Base-by-base conservation (phyloP, 169 alveolate genomes). In the Eimeria sp. region DNA sequence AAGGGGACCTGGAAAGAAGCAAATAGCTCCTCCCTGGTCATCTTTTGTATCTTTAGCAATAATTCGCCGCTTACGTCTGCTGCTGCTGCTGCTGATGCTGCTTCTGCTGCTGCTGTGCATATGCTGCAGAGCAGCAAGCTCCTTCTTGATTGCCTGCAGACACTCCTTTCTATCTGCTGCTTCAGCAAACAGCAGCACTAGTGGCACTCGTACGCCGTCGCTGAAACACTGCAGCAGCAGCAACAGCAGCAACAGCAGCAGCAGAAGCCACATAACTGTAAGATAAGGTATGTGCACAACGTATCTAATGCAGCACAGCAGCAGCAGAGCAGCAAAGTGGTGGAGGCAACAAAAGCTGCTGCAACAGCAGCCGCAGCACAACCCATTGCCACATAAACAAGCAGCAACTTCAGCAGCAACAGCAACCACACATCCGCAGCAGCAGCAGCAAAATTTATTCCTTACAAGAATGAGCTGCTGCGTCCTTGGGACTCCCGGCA, bases 41-140 rank as follows among this genome's bases (percentile, higher is more conserved):
- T 40, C 49, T 40, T 16, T 34, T 72, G 83, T 72, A 4, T 72
- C 83, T n/a, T 40, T 72, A 9, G 49, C 83, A 20, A 72, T 18
- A 20, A 72, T 43, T 22, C 83, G 45, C 18, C 83, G 22, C n/a
- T 11, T 2, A n/a, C 54, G 49, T 11, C 54, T 11, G 9, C 83
- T 72, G 83, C 83, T 72, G 49, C 47, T 72, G 83, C 83, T 72
- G 83, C 83, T 72, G 83, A 3, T 72, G 83, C 83, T 72, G 83
- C 83, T 25, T 43, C 83, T 72, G 83, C 83, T 40, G 45, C 83
- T 61, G 70, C 70, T 61, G 70, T 61, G 70, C 70, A 3, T 0
- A 1, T 61, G 70, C 20, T 61, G 11, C 47, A 72, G 83, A 27
- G 83, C 49, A 11, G 83, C 83, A 6, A 34, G 47, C 25, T 9